Conservation (phyloP, 2,329 filamentous ascomycete species). For the Arthrinium puccinioides region DNA sequence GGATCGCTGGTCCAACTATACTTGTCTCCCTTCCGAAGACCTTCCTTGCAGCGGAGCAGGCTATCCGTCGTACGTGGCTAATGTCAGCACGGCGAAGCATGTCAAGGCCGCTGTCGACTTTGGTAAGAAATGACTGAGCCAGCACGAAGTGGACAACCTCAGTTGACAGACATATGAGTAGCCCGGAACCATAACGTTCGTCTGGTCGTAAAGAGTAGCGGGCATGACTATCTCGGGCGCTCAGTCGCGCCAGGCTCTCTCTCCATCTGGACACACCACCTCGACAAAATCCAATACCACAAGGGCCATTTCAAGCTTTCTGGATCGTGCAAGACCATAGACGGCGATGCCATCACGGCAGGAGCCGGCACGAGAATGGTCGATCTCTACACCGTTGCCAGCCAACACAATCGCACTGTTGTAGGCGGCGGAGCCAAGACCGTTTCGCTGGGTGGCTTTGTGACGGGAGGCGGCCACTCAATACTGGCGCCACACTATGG, state of each 20-base stretch:
- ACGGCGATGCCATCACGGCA: slow-evolving; percentile 43
- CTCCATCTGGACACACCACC: slow-evolving; percentile 26
- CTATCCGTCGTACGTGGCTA: slow-evolving; percentile 31
- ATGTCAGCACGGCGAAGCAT: slow-evolving; percentile 22
- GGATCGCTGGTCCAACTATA: neutral
- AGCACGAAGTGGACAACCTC: slow-evolving; percentile 14
- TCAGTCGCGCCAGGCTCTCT: slow-evolving; percentile 26
- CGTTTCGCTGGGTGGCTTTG: slow-evolving; percentile 36
- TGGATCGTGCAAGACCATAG: neutral
- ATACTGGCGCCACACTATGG: slow-evolving; percentile 37
- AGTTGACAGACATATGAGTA: slow-evolving; percentile 35
- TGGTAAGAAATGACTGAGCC: neutral
- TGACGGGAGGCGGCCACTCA: slow-evolving; percentile 42
- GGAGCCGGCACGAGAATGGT: slow-evolving; percentile 44
- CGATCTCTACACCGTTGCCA: slow-evolving; percentile 43
- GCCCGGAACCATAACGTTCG: slow-evolving; percentile 36
- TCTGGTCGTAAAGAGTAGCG: slow-evolving; percentile 41
- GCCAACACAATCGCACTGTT: slow-evolving; percentile 34
- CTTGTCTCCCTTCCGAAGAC: neutral
- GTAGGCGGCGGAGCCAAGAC: slow-evolving; percentile 43
- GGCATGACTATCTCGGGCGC: slow-evolving; percentile 38
- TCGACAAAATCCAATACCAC: slow-evolving; percentile 20
- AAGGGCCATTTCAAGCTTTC: slow-evolving; percentile 16
- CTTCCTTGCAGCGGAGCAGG: slow-evolving; percentile 27
- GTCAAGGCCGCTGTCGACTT: neutral